Evolutionary conservation across 306 rosid species (phyloP), one percentile per base, ranked within the genome.

Genomic region (Cucurbita pepo): DNA sequence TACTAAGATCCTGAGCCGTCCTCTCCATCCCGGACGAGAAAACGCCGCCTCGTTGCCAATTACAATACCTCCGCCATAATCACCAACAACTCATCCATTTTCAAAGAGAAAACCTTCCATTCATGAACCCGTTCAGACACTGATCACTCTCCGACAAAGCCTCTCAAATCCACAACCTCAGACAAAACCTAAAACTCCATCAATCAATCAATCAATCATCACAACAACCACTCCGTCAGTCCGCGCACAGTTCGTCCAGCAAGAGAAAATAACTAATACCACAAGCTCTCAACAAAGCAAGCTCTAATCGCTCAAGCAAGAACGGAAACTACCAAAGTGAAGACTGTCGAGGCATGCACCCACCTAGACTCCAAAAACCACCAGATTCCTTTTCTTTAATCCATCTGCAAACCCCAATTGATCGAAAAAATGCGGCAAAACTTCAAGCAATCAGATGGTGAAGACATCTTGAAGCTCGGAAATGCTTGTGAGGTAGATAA

Each of bases 1-100:
- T 89, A 85, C 86, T 89, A 78, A 85, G 96, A 91, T 91, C 96
- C 86, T 94, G 87, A 84, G 84, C 78, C 92, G 87, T 90, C 85
- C 97, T 90, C 81, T 82, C 90, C 37, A 83, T 81, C 81, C 88
- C 72, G 77, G 87, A 91, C 84, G 84, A 89, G 71, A 79, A 63
- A 51, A 38, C 41, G 57, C 54, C 74, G 71, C 43, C 64, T 52
- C 41, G 70, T 74, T 67, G 77, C 57, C 77, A 77, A 66, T 78
- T 83, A 82, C 75, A 82, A 86, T 88, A 81, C 79, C 89, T 77
- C 76, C 79, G 83, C 77, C 78, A 79, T 47, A 80, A 74, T 80
- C 74, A 74, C 25, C 48, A 69, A 48, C 57, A 83, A 85, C 79
- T 78, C 85, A 81, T 58, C 83, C 82, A 82, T 84, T 86, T 81